phyloP scores from a whole-genome alignment of 495 filamentous ascomycete genomes.

The Cercophora newfieldiana region DNA sequence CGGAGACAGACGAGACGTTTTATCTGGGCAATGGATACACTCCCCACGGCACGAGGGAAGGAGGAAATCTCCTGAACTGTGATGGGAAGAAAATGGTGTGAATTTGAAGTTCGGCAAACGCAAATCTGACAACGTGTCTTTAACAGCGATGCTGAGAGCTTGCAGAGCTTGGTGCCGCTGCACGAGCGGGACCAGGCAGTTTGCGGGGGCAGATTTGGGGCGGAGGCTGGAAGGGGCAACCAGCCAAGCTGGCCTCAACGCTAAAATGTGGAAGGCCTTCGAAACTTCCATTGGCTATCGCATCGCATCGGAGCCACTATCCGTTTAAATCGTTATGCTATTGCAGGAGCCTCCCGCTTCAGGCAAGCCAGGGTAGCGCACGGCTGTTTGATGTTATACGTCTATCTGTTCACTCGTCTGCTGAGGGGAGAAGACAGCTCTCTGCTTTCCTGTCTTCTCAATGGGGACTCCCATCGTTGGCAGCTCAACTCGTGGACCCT shows the following conservation, averaged over 20 bases:
- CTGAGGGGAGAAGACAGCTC: not conserved
- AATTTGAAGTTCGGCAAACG: conserved; percentile 35
- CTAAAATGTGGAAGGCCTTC: conserved; percentile 25
- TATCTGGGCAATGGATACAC: conserved; percentile 35
- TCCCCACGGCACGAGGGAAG: conserved; percentile 46
- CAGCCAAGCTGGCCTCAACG: conserved; percentile 16
- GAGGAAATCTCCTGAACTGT: conserved; percentile 32
- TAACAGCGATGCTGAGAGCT: conserved; percentile 26
- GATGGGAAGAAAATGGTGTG: conserved; percentile 32
- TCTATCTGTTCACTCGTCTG: not conserved
- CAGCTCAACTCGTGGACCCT: not conserved
- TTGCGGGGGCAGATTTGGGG: conserved; percentile 27
- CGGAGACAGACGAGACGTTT: conserved; percentile 26
- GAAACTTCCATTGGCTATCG: conserved; percentile 28
- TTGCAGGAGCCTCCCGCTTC: not conserved
- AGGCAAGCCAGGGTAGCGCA: not conserved
- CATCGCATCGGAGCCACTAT: conserved; percentile 7
- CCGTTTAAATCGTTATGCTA: conserved; percentile 20
- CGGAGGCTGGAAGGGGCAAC: conserved; percentile 18
- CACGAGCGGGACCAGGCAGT: conserved; percentile 19
- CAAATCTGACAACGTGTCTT: conserved; percentile 41
- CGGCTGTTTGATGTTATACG: not conserved
- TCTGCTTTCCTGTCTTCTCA: not conserved
- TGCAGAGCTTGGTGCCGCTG: conserved; percentile 20
- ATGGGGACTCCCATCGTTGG: not conserved